A percentile compares a stretch with the other conserved stretches of the same genome.
Conservation (phyloP, 768 basidiomycete species). For the Rhodotorula toruloides region DNA sequence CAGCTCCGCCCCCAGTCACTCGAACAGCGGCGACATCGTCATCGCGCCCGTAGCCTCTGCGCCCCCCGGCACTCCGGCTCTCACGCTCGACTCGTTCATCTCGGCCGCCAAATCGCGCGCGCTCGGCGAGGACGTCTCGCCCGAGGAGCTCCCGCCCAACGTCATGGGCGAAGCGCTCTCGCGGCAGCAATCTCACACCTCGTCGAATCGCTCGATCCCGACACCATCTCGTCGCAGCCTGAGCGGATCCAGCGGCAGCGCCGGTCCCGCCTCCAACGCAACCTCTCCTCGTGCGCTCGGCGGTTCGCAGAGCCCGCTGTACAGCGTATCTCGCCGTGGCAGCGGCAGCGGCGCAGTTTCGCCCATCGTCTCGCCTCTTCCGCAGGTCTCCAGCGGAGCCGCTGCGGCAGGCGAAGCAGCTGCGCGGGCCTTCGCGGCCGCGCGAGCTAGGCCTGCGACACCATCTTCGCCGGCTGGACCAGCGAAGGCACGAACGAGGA, state of each 20-base stretch:
- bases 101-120: constrained; percentile 15
- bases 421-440: neutral
- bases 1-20: neutral
- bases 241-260: constrained; percentile 20
- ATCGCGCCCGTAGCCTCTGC: neutral
- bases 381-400: neutral
- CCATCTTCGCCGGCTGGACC: constrained; percentile 1
- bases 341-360: neutral
- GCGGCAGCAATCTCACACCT: neutral
- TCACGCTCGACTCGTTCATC: constrained; percentile 38
- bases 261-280: neutral
- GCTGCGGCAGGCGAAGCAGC: constrained; percentile 14
- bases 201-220: constrained; percentile 1
- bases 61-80: constrained; percentile 21
- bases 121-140: constrained; percentile 13
- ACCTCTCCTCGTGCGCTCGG: neutral
- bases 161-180: neutral
- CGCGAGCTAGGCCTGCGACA: neutral
- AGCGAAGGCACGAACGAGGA: neutral
- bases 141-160: neutral
- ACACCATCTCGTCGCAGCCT: neutral
- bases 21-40: neutral
- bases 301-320: constrained; percentile 1
- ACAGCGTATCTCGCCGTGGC: neutral
- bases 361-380: neutral